phyloP scores from a whole-genome alignment of 805 yeast genomes.

The Nakazawaea laoshanensis region DNA sequence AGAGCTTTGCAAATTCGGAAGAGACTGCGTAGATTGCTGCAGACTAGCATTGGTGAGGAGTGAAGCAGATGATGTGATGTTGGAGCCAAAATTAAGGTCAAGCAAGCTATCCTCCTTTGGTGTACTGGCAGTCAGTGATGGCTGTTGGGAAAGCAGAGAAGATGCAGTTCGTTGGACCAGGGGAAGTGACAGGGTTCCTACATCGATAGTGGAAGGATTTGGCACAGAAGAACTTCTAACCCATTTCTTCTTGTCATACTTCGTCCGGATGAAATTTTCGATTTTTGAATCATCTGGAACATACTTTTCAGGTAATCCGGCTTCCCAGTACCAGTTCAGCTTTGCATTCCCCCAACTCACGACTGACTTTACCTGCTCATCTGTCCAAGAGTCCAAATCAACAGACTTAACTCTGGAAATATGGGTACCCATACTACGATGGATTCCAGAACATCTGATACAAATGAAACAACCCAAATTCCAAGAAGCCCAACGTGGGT shows the following conservation, averaged over 20 bases:
- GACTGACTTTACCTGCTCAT: slow-evolving; percentile 78
- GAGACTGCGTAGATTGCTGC: slow-evolving; percentile 6
- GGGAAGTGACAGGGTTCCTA: slow-evolving; percentile 7
- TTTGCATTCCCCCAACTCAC: slow-evolving; percentile 77
- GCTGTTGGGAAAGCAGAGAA: background rate
- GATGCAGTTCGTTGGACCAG: background rate
- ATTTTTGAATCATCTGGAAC: slow-evolving; percentile 79
- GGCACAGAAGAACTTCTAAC: slow-evolving; percentile 46
- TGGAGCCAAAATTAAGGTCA: too few relatives aligned
- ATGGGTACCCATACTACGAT: slow-evolving; percentile 92
- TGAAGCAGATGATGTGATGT: too few relatives aligned
- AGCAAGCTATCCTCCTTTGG: too few relatives aligned
- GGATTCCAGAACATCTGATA: slow-evolving; percentile 93
- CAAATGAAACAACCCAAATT: slow-evolving; percentile 88
- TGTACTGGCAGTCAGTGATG: too few relatives aligned
- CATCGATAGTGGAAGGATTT: slow-evolving; percentile 39
- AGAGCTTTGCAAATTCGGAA: slow-evolving; percentile 10
- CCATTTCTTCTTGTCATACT: slow-evolving; percentile 91
- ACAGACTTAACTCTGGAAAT: slow-evolving; percentile 88
- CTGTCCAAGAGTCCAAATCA: slow-evolving; percentile 95
- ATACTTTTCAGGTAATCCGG: slow-evolving; percentile 58
- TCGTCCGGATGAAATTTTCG: slow-evolving; percentile 84
- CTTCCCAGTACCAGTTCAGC: slow-evolving; percentile 84
- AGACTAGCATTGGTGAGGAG: slow-evolving; percentile 4
- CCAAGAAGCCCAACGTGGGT: slow-evolving; percentile 99